phyloP scores from a whole-genome alignment of 2,329 filamentous ascomycete species.

The Claviceps maximensis region DNA sequence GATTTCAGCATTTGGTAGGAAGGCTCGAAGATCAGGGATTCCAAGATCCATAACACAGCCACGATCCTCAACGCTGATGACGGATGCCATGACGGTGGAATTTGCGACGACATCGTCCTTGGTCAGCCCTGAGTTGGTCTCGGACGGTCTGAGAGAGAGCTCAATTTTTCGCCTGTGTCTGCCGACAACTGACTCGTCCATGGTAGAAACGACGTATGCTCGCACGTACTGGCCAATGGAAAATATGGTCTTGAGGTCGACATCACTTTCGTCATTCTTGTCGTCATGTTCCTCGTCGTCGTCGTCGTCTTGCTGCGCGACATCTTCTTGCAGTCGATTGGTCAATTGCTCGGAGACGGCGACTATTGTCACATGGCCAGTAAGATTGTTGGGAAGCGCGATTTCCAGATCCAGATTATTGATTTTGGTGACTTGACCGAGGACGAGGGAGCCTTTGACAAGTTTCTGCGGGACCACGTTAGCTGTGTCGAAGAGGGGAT shows the following conservation, averaged over 20 bases:
- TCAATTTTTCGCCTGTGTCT: constrained; percentile 74
- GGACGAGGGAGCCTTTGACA: constrained; percentile 70
- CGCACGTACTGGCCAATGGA: constrained; percentile 77
- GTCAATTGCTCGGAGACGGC: constrained; percentile 75
- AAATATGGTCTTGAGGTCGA: constrained; percentile 67
- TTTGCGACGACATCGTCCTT: constrained; percentile 63
- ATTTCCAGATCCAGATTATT: constrained; percentile 67
- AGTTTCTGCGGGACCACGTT: constrained; percentile 46
- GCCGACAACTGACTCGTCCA: constrained; percentile 45
- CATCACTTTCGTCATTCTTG: constrained; percentile 35
- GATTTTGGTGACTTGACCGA: constrained; percentile 76
- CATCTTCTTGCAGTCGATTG: constrained; percentile 57
- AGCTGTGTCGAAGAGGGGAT: constrained; percentile 9
- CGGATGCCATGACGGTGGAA: constrained; percentile 71
- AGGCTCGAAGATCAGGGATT: constrained; percentile 60
- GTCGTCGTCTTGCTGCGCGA: constrained; percentile 31
- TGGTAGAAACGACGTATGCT: constrained; percentile 67
- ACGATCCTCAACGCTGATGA: constrained; percentile 89
- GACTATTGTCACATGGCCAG: constrained; percentile 81
- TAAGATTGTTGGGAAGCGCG: constrained; percentile 83
- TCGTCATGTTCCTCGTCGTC: constrained; percentile 31
- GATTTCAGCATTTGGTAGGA: constrained; percentile 74
- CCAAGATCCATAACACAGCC: constrained; percentile 89
- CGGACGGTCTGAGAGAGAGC: constrained; percentile 66
- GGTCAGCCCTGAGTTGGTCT: constrained; percentile 63